A percentile compares a stretch with the other conserved stretches of the same genome.
phyloP scores from a whole-genome alignment of 2,329 filamentous ascomycete species.

The Sporothrix phasma region DNA sequence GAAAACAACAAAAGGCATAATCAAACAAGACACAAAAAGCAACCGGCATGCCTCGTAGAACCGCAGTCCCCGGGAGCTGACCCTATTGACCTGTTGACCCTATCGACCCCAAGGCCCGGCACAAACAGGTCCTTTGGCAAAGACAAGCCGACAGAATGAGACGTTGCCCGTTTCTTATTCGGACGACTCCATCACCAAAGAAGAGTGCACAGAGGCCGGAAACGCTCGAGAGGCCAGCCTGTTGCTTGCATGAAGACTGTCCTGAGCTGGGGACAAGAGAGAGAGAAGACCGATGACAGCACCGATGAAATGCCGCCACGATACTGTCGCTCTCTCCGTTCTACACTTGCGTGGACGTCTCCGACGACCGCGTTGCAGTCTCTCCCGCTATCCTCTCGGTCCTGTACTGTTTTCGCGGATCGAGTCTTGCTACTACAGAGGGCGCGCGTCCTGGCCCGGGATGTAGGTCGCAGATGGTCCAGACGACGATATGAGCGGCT shows the following conservation, averaged over 20 bases:
- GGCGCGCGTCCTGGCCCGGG: neutral
- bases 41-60: too few species aligned
- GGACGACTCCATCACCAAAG: too few species aligned
- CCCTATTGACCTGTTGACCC: too few species aligned
- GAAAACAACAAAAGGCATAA: too few species aligned
- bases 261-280: neutral
- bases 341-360: neutral
- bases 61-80: too few species aligned
- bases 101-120: too few species aligned
- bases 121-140: too few species aligned
- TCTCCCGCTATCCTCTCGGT: neutral
- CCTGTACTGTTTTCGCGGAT: neutral
- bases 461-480: constrained; percentile 4
- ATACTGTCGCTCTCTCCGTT: neutral
- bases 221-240: neutral
- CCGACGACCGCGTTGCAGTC: neutral
- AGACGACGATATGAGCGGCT: neutral
- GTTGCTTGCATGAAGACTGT: neutral
- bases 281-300: too few species aligned
- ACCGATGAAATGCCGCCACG: neutral
- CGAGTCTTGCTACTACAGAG: neutral
- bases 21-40: too few species aligned
- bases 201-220: neutral
- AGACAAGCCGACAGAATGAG: too few species aligned
- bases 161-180: too few species aligned